Base-by-base conservation (phyloP, 768 basidiomycete genomes). In the Tulasnella sp. region DNA sequence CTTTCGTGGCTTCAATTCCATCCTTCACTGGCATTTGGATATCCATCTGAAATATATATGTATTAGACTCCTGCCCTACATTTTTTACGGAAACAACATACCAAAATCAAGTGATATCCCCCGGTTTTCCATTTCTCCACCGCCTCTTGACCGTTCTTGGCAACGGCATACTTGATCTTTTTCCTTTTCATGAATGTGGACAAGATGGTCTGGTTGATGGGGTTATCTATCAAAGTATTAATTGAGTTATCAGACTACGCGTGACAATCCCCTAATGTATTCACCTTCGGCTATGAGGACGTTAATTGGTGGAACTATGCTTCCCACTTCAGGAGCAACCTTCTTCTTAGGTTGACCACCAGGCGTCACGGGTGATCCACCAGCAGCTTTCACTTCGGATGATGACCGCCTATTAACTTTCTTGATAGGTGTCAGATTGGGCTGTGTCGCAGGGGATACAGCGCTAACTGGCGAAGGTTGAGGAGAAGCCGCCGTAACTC, bases 11-110 rank as follows among this genome's bases (percentile, higher is more conserved):
- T 62, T 88, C 79, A 43, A 98, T 95, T 29, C 95, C 95, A 65
- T 93, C 89, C 86, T 95, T 98, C 58, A 98, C 81, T 7, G 95
- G 95, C 78, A 99, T 91, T 67, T 98, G 93, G 48, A 99, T 98
- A 69, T 99, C 95, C 95, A 99, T 99, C 93, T 96, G 32, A 12
- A 34, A 7, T 5, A 58, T 3, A 53, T 28, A 41, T n/a, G 27
- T 25, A 1, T 33, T 25, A 7, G 10, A 13, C 33, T 5, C 1
- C 27, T 27, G n/a, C 9, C 5, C 12, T 2, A 15, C 25, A 31
- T 35, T 3, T 22, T 13, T 41, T 42, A 10, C 8, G 46, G 29
- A 20, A 33, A 28, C 15, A 9, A 70, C 86, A 58, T 56, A 95
- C 93, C 66, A 99, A 67, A 48, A 99, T 96, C 44, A 99, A 72